phyloP scores from a whole-genome alignment of 768 basidiomycete genomes.

The Infundibulicybe gibba region DNA sequence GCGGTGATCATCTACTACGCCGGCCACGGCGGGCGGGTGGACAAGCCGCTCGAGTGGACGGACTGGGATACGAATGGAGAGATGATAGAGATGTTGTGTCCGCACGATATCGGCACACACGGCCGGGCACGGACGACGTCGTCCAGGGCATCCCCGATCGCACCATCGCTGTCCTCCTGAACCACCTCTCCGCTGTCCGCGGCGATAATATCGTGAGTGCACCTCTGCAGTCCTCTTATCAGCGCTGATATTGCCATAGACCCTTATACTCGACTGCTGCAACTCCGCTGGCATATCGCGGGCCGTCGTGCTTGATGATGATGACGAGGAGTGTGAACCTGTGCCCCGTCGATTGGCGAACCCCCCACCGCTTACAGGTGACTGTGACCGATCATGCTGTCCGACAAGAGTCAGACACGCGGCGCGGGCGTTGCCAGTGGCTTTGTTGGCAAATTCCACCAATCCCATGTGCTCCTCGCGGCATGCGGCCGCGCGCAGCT shows the following conservation, averaged over 20 bases:
- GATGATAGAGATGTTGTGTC: constrained; percentile 30
- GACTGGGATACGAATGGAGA: constrained; percentile 20
- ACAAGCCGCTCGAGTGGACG: constrained; percentile 24
- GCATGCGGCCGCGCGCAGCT: constrained; percentile 33
- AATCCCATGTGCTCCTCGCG: constrained; percentile 38
- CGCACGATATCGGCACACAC: constrained; percentile 23
- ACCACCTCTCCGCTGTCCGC: constrained; percentile 28
- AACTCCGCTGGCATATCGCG: constrained; percentile 35
- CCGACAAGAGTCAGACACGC: constrained; percentile 9
- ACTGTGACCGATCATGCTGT: constrained; percentile 21
- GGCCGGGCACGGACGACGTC: constrained; percentile 2
- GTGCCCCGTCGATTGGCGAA: constrained; percentile 19
- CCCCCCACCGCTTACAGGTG: constrained; percentile 18
- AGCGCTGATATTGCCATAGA: constrained; percentile 19
- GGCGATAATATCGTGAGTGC: constrained; percentile 40
- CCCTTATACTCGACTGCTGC: constrained; percentile 45
- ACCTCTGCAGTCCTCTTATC: neutral
- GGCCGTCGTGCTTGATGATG: neutral
- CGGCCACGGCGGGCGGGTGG: constrained; percentile 36
- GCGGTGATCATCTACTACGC: constrained; percentile 40
- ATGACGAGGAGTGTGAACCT: constrained; percentile 4
- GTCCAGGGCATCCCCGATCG: constrained; percentile 39
- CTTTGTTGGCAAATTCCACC: constrained; percentile 21
- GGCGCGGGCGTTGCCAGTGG: constrained; percentile 9
- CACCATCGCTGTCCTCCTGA: constrained; percentile 32